Evolutionary conservation across 139 green algal species (phyloP).

Genomic region (Klebsormidium nitens): DNA sequence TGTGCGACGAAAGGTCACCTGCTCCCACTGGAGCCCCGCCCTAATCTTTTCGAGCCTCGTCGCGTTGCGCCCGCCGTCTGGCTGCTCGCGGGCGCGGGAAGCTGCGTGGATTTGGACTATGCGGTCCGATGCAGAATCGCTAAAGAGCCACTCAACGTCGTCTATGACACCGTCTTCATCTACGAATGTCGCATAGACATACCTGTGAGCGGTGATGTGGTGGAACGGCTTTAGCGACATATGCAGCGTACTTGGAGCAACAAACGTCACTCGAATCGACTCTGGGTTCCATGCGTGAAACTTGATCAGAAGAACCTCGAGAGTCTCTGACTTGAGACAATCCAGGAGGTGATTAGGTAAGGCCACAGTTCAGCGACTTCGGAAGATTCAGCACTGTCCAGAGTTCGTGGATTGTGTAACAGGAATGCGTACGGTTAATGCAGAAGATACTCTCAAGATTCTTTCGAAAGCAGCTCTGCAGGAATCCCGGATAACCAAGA

Average conservation of each 20-base stretch:
- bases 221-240: not conserved
- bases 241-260: not conserved
- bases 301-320: too few species aligned
- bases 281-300: too few species aligned
- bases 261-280: too few species aligned
- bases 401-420: too few species aligned
- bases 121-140: slow-evolving; percentile 1
- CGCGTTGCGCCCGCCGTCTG: slow-evolving; percentile 11
- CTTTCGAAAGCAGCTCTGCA: too few species aligned
- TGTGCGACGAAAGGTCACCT: too few species aligned
- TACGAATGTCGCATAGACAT: slow-evolving; percentile 20
- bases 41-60: slow-evolving; percentile 9
- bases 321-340: slow-evolving; percentile 11
- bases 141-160: slow-evolving; percentile 26
- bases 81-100: not conserved
- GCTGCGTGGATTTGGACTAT: slow-evolving; percentile 2
- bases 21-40: not conserved
- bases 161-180: not conserved
- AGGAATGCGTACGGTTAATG: too few species aligned
- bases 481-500: too few species aligned
- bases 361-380: not conserved
- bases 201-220: not conserved
- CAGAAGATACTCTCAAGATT: too few species aligned
- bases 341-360: not conserved
- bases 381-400: too few species aligned